These are phyloP conservation scores for Scedosporium apiospermum DNA, from an alignment of 2,329 filamentous ascomycete genomes.

Conservation along the genomic window DNA sequence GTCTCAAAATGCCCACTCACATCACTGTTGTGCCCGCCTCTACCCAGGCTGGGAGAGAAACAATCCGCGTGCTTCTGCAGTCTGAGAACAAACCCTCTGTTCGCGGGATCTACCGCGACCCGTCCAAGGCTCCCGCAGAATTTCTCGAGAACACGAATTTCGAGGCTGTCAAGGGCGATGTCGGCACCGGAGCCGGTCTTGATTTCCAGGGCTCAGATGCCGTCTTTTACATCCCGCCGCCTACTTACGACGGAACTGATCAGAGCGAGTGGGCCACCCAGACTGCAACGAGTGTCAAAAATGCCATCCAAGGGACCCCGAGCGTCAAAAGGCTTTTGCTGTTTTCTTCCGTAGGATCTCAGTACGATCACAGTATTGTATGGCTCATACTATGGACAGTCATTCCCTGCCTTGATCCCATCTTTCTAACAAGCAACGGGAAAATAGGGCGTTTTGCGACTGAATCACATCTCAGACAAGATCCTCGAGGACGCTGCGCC, in stretches of 20 bases:
- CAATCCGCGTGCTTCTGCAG: slow-evolving; percentile 18
- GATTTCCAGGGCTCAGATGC: slow-evolving; percentile 20
- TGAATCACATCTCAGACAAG: slow-evolving; percentile 16
- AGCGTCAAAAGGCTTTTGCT: slow-evolving; percentile 16
- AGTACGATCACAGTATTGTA: slow-evolving; percentile 20
- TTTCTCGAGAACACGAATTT: slow-evolving; percentile 19
- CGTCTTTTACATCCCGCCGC: slow-evolving; percentile 24
- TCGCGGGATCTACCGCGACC: slow-evolving; percentile 21
- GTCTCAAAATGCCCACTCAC: slow-evolving; percentile 16
- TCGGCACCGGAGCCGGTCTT: slow-evolving; percentile 14
- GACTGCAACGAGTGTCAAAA: slow-evolving; percentile 15
- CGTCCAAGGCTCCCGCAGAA: slow-evolving; percentile 18
- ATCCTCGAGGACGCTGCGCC: slow-evolving; percentile 12
- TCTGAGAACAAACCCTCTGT: slow-evolving; percentile 13
- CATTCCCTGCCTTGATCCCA: neutral
- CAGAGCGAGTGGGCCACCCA: slow-evolving; percentile 14
- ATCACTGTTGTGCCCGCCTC: slow-evolving; percentile 24
- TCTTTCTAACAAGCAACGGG: neutral
- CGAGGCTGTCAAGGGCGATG: slow-evolving; percentile 19
- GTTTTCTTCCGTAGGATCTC: slow-evolving; percentile 19
- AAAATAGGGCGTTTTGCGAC: slow-evolving; percentile 19
- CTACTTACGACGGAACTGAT: slow-evolving; percentile 15
- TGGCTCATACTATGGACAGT: slow-evolving; percentile 2
- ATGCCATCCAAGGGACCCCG: slow-evolving; percentile 12
- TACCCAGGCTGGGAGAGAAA: slow-evolving; percentile 19